A percentile compares a stretch with the other conserved stretches of the same genome.
These are phyloP conservation scores for Sanghuangporus sanghuang DNA, from an alignment of 1,284 basidiomycete species.

Conservation along the genomic window DNA sequence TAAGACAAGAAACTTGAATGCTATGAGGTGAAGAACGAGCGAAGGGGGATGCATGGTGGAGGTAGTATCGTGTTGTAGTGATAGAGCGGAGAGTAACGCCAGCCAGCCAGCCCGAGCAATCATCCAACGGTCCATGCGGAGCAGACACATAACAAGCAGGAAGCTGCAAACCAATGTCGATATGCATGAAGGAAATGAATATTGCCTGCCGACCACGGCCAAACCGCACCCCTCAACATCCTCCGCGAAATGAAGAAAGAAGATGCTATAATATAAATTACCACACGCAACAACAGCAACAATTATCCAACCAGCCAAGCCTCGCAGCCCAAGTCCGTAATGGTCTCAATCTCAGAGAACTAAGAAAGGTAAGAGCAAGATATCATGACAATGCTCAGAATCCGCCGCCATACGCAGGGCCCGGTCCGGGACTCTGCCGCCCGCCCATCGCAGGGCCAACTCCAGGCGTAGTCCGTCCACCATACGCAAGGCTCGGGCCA, in stretches of 20 bases:
- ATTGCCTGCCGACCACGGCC: background rate
- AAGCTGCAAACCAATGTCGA: background rate
- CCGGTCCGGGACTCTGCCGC: constrained; percentile 12
- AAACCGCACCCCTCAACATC: background rate
- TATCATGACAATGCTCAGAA: background rate
- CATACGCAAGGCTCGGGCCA: constrained; percentile 14
- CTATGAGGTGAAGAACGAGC: background rate
- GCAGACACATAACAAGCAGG: no score
- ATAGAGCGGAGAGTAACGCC: background rate
- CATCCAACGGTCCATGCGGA: no score
- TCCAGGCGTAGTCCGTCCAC: constrained; percentile 9
- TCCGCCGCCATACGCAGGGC: constrained; percentile 15
- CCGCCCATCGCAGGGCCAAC: constrained; percentile 1
- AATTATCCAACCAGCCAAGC: no score
- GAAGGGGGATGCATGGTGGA: background rate
- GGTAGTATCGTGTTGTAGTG: background rate
- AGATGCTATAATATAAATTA: background rate
- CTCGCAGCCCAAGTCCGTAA: no score
- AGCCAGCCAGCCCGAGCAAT: no score
- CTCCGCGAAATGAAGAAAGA: background rate
- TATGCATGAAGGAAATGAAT: background rate
- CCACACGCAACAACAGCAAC: background rate
- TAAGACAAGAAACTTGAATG: background rate
- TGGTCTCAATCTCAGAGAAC: background rate
- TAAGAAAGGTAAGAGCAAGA: background rate